Conservation (phyloP, 129 eudicot genomes). For the Pulicaria dysenterica region DNA sequence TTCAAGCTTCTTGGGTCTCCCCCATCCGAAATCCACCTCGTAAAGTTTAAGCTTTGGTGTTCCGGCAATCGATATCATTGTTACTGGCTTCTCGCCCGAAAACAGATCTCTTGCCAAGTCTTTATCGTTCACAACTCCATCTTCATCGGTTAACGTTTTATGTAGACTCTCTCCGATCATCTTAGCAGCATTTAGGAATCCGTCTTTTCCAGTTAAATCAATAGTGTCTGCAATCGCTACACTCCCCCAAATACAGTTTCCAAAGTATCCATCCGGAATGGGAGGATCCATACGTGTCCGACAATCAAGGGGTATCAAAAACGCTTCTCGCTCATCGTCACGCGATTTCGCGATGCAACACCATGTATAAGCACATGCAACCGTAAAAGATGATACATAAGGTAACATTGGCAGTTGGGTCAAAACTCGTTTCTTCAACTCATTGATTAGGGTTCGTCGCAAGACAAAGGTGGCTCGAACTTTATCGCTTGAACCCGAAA, state of each 20-base stretch:
- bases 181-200: not conserved
- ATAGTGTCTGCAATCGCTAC: not conserved
- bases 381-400: not conserved
- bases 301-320: not conserved
- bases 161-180: not conserved
- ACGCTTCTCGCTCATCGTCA: not conserved
- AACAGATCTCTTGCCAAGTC: not conserved
- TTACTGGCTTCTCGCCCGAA: not conserved
- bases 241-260: not conserved
- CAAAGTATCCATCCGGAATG: not conserved
- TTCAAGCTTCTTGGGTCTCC: not conserved
- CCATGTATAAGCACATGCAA: not conserved
- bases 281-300: constrained; percentile 13
- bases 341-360: not conserved
- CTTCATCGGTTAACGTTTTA: not conserved
- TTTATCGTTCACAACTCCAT: not conserved
- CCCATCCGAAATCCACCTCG: constrained; percentile 7
- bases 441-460: not conserved
- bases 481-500: constrained; percentile 14
- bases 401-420: not conserved
- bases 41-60: constrained; percentile 7
- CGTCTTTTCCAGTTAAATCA: not conserved
- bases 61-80: not conserved
- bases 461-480: constrained; percentile 36
- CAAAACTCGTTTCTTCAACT: not conserved